These are phyloP conservation scores for Nepenthes gracilis DNA, from an alignment of 148 eudicot species.

Conservation along the genomic window DNA sequence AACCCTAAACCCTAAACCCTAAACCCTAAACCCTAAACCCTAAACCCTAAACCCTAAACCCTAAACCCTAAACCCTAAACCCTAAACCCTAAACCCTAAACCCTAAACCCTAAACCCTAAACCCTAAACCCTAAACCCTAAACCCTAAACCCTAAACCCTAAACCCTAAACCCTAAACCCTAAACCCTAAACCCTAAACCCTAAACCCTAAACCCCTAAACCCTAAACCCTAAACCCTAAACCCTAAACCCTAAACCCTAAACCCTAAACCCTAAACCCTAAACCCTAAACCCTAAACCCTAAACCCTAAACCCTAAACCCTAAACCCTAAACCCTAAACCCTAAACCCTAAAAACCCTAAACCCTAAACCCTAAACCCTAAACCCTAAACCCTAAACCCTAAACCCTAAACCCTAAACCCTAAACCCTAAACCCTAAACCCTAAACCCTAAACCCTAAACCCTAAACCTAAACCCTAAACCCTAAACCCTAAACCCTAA, in stretches of 20 bases:
- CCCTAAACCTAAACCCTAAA: constrained; percentile 20
- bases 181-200: constrained; percentile 21
- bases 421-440: constrained; percentile 18
- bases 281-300: constrained; percentile 24
- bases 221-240: constrained; percentile 25
- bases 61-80: constrained; percentile 12
- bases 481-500: constrained; percentile 18
- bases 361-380: constrained; percentile 21
- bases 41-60: constrained; percentile 17
- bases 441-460: constrained; percentile 16
- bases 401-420: constrained; percentile 16
- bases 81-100: constrained; percentile 15
- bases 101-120: constrained; percentile 18
- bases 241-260: constrained; percentile 30
- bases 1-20: constrained; percentile 21
- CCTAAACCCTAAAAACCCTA: constrained; percentile 13
- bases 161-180: constrained; percentile 16
- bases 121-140: constrained; percentile 13
- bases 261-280: constrained; percentile 26
- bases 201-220: constrained; percentile 23
- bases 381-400: constrained; percentile 23
- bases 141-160: constrained; percentile 20
- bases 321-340: constrained; percentile 19
- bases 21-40: constrained; percentile 24
- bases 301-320: constrained; percentile 22